Evolutionary conservation across 139 green algal species (phyloP).

Genomic region (Yamagishiella unicocca): DNA sequence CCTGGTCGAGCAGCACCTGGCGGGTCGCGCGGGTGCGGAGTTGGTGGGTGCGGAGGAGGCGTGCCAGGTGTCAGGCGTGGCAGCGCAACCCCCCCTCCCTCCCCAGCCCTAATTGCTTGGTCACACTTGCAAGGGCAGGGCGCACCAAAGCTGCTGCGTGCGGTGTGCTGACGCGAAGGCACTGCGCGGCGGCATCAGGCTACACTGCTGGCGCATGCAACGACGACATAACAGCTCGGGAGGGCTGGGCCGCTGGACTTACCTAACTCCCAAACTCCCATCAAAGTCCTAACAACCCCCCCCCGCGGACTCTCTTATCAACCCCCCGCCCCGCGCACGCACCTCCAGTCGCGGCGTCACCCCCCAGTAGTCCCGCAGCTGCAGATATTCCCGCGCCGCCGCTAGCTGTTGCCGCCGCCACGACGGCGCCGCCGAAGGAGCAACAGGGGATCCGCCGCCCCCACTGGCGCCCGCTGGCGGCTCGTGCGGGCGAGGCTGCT

Average conservation of each 20-base stretch:
- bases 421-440: neutral
- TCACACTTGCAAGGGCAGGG: too few species aligned
- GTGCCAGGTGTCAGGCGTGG: too few species aligned
- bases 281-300: neutral
- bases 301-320: neutral
- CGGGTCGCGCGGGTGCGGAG: too few species aligned
- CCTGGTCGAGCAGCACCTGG: constrained; percentile 5
- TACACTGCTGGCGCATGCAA: neutral
- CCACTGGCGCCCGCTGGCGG: neutral
- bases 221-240: neutral
- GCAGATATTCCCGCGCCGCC: constrained; percentile 39
- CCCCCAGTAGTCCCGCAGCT: constrained; percentile 53
- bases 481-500: neutral
- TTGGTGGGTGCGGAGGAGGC: too few species aligned
- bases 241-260: neutral
- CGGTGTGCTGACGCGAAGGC: too few species aligned
- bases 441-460: neutral
- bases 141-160: too few species aligned
- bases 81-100: too few species aligned
- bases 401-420: neutral
- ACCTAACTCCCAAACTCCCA: neutral
- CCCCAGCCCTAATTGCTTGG: too few species aligned
- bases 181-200: too few species aligned
- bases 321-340: neutral
- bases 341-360: constrained; percentile 52